These are phyloP conservation scores for Botrytis fabae DNA, from an alignment of 2,329 filamentous ascomycete genomes.

Conservation along the genomic window DNA sequence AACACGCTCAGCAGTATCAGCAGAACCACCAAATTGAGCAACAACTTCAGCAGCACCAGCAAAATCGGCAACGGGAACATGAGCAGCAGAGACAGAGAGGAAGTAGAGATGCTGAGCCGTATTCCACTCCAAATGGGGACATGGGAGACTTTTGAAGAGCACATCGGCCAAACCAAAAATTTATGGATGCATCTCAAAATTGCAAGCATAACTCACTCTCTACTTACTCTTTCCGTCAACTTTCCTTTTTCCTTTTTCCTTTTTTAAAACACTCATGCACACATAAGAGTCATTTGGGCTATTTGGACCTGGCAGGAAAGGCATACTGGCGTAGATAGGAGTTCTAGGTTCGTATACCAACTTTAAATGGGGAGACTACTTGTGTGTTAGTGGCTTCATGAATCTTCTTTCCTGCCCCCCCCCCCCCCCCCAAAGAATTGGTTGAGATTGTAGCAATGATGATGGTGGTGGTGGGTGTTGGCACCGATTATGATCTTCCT, in stretches of 20 bases:
- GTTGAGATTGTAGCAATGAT: not conserved
- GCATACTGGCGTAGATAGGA: slow-evolving; percentile 4
- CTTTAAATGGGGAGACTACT: slow-evolving; percentile 4
- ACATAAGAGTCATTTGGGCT: slow-evolving; percentile 1
- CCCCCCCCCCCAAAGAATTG: not conserved
- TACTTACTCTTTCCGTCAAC: not conserved
- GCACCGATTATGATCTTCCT: not conserved
- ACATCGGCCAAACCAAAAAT: not conserved
- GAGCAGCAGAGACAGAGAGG: not conserved
- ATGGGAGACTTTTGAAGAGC: not conserved
- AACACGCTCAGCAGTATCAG: not conserved
- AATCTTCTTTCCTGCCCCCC: not conserved
- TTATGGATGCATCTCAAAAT: not conserved
- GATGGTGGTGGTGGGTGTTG: not conserved
- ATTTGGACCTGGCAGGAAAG: slow-evolving; percentile 16
- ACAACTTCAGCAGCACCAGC: not conserved
- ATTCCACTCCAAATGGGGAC: not conserved
- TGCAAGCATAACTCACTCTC: not conserved
- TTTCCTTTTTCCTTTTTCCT: slow-evolving; percentile 12
- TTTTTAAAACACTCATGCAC: not conserved
- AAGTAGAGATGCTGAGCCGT: not conserved
- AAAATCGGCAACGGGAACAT: not conserved
- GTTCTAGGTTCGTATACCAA: not conserved
- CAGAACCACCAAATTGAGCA: not conserved
- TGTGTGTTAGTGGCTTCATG: not conserved